phyloP scores from a whole-genome alignment of 108 stramenopile genomes.

The Discostella pseudostelligera region DNA sequence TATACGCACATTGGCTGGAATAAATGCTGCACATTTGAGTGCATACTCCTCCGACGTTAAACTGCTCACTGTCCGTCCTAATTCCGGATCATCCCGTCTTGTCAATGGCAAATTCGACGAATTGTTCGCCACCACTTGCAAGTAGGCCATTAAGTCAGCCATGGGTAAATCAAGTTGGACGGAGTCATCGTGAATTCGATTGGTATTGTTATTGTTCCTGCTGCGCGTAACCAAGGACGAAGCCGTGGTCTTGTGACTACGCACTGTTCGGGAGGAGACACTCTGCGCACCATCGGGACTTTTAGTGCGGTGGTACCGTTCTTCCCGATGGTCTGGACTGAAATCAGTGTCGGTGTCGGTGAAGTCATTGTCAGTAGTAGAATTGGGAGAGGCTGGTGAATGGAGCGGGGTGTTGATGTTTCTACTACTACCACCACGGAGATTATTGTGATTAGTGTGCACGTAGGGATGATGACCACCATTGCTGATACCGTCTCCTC shows the following conservation, averaged over 20 bases:
- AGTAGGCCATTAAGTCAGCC: conserved; percentile 87
- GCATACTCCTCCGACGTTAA: conserved; percentile 79
- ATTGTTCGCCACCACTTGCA: conserved; percentile 84
- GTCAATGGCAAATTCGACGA: conserved; percentile 77
- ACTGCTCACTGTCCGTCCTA: conserved; percentile 57
- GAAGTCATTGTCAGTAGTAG: neutral
- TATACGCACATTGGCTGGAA: conserved; percentile 80
- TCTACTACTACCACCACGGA: neutral
- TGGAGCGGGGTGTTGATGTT: neutral
- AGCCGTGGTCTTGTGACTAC: neutral
- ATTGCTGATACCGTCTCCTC: neutral
- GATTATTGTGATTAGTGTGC: no score
- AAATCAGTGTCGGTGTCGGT: neutral
- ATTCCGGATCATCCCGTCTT: conserved; percentile 82
- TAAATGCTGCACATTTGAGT: conserved; percentile 75
- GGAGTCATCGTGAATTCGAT: conserved; percentile 52
- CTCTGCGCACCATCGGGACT: no score
- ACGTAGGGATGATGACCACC: no score
- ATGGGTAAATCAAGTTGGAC: conserved; percentile 70
- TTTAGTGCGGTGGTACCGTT: no score
- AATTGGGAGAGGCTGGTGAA: neutral
- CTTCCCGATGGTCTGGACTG: no score
- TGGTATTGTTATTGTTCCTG: no score
- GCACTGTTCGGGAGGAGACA: no score
- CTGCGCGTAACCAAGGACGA: neutral